Evolutionary conservation across 768 basidiomycete genomes (phyloP).

Genomic region (Russula griseocarnosa): DNA sequence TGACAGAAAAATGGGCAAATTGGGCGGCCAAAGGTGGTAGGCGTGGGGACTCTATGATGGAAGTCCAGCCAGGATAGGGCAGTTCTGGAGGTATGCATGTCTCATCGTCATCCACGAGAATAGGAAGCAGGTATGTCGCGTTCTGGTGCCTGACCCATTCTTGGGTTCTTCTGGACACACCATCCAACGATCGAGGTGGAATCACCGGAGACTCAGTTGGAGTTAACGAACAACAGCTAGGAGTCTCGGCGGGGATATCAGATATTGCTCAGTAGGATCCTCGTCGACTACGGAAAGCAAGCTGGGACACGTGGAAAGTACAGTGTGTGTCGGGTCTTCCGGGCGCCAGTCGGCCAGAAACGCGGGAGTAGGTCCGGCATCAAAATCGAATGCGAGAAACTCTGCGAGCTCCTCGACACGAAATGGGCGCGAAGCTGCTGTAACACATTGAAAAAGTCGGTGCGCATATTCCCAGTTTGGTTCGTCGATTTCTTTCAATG

Average conservation of each 20-base stretch:
- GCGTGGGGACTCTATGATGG: too few relatives aligned
- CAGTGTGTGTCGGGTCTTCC: not conserved
- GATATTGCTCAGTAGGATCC: too few relatives aligned
- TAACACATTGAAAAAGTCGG: constrained; percentile 9
- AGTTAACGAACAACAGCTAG: too few relatives aligned
- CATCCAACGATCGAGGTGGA: too few relatives aligned
- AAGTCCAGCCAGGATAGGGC: too few relatives aligned
- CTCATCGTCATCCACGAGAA: too few relatives aligned
- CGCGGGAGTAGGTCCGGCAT: not conserved
- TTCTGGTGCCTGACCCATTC: too few relatives aligned
- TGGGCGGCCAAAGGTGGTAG: not conserved
- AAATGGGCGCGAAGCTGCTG: constrained; percentile 1
- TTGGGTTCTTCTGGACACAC: too few relatives aligned
- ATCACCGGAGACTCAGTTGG: too few relatives aligned
- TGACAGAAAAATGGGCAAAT: constrained; percentile 19
- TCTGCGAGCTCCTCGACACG: constrained; percentile 9
- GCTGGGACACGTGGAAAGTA: constrained; percentile 1
- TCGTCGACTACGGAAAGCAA: constrained; percentile 2
- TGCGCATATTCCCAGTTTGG: constrained; percentile 1
- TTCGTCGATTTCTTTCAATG: not conserved
- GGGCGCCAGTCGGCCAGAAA: constrained; percentile 2
- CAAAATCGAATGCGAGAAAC: constrained; percentile 5
- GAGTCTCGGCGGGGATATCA: too few relatives aligned
- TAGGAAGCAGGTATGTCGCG: too few relatives aligned
- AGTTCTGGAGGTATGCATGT: too few relatives aligned